Evolutionary conservation across 768 basidiomycete species (phyloP), one percentile per base, ranked within the genome.

Genomic region (Trametes villosa): DNA sequence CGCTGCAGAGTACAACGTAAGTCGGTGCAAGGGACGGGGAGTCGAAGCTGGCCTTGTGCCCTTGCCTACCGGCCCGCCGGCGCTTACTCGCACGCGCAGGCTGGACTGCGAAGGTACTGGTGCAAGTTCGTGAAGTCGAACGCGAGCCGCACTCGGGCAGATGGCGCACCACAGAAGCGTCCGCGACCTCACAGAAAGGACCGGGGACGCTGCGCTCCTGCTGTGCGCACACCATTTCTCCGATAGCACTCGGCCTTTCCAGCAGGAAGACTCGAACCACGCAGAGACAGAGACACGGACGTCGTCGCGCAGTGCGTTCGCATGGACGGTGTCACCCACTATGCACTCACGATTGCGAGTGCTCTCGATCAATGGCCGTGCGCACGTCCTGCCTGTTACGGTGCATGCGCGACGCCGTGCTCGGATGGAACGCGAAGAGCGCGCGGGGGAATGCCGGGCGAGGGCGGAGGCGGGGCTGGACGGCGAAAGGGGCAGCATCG

Each of bases 401-500:
- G 53, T 42, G 53, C 29, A 20, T 26, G 42, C 11, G 15, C 45
- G 53, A 24, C 53, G 33, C n/a, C n/a, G n/a, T n/a, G 53, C 53
- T 54, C 53, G 53, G 53, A 45, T 44, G 53, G 53, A 54, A 54
- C 22, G 41, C 50, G 36, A 38, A 26, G 34, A 18, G 36, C 36
- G 13, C 36, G 50, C 53, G 42, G 18, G 42, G 30, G 42, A 54
- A 54, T 34, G 41, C 42, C 60, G 15, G 50, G 64, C 18, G 20
- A 26, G 53, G 18, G n/a, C n/a, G 30, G 55, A 58, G 65, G 63
- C 49, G 50, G n/a, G n/a, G n/a, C n/a, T n/a, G n/a, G n/a, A n/a
- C n/a, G 58, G 52, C 36, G 66, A 56, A 72, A 71, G 40, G 69
- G 68, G 58, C 77, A 74, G 59, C 74, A 64, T 62, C 74, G 36